Evolutionary conservation across 2,329 filamentous ascomycete species (phyloP), one percentile per base, ranked within the genome.

Genomic region (Elsinoe australis): DNA sequence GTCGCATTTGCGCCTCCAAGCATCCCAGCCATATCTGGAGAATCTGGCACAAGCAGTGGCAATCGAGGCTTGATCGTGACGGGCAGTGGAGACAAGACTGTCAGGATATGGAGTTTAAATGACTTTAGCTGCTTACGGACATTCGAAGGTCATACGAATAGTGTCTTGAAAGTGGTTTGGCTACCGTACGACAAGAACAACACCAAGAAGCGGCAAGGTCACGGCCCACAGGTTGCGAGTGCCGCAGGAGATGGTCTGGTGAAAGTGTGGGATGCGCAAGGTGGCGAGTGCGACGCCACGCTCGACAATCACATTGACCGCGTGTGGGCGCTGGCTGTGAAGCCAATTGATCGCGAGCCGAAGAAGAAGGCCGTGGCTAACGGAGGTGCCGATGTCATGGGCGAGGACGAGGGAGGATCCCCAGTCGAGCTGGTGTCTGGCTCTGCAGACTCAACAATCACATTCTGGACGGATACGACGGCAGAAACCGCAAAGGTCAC

Each of bases 231-330:
- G 51, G 79, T 95, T 50, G 87, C 85, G 26, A 94, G 85, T 55
- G 89, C 92, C 10, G 92, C 86, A 31, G 89, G 88, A 51, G 94
- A 98, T 65, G 92, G 92, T 1, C 76, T 98, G 3, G 88, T 98
- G 51, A 98, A 96, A 67, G 80, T 98, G 24, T 98, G 92, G 92
- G 87, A 95, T 57, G 84, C 85, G 9, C 83, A 84, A 60, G 82
- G 77, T 1, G 88, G 89, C 38, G 92, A 96, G 65, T 74, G 82
- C 2, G 87, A 89, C 56, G 84, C 85, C 55, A 98, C 92, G 0
- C 75, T 98, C 3, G 92, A 98, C 67, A 96, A 96, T 67, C 92
- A 98, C 65, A 88, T 88, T 58, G 92, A 98, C 67, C 80, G 92
- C 50, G 89, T 96, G 1, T 95, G 89, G 89, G 88, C 88, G 0